These are phyloP conservation scores for Termitomyces sp. DNA, from an alignment of 768 basidiomycete genomes.

Conservation along the genomic window DNA sequence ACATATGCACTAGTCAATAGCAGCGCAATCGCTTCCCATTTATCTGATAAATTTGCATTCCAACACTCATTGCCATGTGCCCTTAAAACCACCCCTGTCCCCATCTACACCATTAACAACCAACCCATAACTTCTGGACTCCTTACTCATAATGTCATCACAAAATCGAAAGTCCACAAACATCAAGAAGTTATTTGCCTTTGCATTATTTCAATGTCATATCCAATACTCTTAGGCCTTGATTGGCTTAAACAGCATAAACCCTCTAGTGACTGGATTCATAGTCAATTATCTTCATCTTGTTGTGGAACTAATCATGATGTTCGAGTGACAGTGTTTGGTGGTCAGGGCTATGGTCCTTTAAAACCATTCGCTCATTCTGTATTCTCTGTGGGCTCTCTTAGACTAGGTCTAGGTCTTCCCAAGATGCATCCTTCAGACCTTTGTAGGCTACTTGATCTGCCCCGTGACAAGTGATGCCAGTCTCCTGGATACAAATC, in stretches of 20 bases:
- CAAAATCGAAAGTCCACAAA: no score
- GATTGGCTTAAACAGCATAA: conserved; percentile 32
- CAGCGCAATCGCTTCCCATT: no score
- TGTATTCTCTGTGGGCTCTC: not conserved
- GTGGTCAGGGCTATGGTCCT: not conserved
- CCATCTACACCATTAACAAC: no score
- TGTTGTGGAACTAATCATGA: not conserved
- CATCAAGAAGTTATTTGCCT: conserved; percentile 18
- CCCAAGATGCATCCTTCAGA: no score
- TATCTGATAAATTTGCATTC: no score
- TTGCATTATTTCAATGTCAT: conserved; percentile 24
- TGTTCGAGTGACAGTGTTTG: not conserved
- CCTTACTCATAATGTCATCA: no score
- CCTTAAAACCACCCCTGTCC: no score
- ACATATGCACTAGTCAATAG: no score
- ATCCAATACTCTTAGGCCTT: conserved; percentile 30
- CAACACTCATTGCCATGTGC: no score
- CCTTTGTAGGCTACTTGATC: not conserved
- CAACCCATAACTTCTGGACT: no score
- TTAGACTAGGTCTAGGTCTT: no score
- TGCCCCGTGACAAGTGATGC: not conserved
- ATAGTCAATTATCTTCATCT: no score
- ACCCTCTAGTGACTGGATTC: conserved; percentile 27
- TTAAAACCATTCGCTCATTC: not conserved
- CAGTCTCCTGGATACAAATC: not conserved